Percentiles rank a stretch among this genome's conserved stretches.
phyloP scores from a whole-genome alignment of 164 flowering plant genomes.

The Sedum album region DNA sequence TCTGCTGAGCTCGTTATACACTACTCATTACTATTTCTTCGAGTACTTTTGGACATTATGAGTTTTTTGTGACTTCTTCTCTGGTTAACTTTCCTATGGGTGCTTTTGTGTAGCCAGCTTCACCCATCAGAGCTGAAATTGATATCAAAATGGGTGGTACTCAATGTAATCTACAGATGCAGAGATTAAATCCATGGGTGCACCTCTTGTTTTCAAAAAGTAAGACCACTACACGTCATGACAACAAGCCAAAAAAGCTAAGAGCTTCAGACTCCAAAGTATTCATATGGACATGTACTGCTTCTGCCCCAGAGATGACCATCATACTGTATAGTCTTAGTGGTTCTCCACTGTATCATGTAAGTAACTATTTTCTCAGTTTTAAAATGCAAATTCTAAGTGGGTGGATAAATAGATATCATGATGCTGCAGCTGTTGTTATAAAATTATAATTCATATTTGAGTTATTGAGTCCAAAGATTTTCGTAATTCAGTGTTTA shows the following conservation, averaged over 20 bases:
- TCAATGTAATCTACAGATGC: constrained; percentile 64
- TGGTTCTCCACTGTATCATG: constrained; percentile 67
- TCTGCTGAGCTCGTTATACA: not conserved
- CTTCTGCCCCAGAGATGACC: constrained; percentile 97
- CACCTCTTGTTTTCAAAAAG: constrained; percentile 42
- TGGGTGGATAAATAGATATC: not conserved
- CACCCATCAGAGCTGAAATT: constrained; percentile 75
- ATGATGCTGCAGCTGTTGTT: not conserved
- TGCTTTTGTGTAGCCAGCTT: constrained; percentile 42
- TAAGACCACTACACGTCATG: constrained; percentile 53
- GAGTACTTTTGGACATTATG: not conserved
- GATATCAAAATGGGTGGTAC: constrained; percentile 94
- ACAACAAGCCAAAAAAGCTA: constrained; percentile 23
- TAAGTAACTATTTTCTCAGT: constrained; percentile 25
- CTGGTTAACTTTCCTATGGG: not conserved
- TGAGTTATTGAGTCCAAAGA: not conserved
- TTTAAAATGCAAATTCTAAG: not conserved
- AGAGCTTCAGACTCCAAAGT: constrained; percentile 36
- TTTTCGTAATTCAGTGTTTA: not conserved
- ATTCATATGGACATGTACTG: constrained; percentile 86
- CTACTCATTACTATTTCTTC: not conserved
- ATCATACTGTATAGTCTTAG: constrained; percentile 53
- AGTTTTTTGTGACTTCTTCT: not conserved
- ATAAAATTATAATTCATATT: not conserved
- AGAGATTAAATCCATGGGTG: constrained; percentile 73